A percentile compares a stretch with the other conserved stretches of the same genome.
phyloP scores from a whole-genome alignment of 768 basidiomycete species.

The Mycena haematopus region DNA sequence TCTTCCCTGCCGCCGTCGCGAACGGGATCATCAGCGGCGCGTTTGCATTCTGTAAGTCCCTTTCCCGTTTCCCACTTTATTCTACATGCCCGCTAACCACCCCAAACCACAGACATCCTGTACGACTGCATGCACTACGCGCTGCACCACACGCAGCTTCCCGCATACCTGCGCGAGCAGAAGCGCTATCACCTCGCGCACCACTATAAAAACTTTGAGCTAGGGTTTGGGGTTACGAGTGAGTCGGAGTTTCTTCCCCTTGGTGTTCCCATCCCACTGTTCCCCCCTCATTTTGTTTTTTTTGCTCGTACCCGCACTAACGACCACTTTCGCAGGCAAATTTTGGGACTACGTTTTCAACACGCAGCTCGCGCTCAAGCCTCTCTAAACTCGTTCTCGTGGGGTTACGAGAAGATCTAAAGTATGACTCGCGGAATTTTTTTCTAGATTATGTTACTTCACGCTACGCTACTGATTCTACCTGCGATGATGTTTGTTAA shows the following conservation, averaged over 20 bases:
- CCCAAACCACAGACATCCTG: conserved; percentile 62
- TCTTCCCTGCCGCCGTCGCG: conserved; percentile 86
- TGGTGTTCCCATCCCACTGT: not conserved
- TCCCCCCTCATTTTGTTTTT: not conserved
- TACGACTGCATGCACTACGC: conserved; percentile 96
- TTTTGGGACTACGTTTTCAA: conserved; percentile 94
- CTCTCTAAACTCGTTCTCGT: not conserved
- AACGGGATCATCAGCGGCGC: conserved; percentile 92
- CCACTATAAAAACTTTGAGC: conserved; percentile 98
- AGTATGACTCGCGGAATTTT: no score
- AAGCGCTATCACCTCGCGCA: conserved; percentile 98
- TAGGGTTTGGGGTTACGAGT: conserved; percentile 97
- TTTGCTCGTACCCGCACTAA: no score
- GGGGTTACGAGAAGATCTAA: no score
- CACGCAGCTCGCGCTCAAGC: conserved; percentile 67
- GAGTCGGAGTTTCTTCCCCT: conserved; percentile 35
- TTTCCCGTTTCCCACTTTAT: not conserved
- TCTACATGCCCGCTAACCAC: not conserved
- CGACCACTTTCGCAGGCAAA: conserved; percentile 61
- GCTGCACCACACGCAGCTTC: conserved; percentile 88
- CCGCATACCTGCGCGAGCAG: conserved; percentile 87
- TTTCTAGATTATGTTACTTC: no score
- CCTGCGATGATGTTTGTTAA: no score
- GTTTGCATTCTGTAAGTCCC: conserved; percentile 72
- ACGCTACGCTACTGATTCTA: no score